Base-by-base conservation (phyloP, 1,139 yeast species). In the Kodamaea sp. region DNA sequence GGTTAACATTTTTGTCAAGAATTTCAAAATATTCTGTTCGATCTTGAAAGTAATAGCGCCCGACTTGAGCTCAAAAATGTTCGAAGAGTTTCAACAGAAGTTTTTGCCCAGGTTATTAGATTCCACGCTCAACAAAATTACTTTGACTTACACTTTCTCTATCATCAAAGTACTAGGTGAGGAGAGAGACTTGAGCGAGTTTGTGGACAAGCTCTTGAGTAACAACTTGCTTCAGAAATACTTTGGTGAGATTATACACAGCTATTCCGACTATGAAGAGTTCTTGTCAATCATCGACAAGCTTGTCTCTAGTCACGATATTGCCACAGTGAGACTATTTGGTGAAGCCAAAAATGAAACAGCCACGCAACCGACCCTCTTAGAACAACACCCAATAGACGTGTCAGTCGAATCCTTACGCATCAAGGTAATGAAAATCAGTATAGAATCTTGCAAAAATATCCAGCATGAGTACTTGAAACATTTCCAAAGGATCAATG, bases 91-190 rank as follows among this genome's bases (percentile, higher is more conserved):
- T 15, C 37, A 41, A 16, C 8, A 15, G 5, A 14, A 25, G 15
- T 29, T 41, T 15, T 25, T 41, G 15, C 21, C 25, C 11, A 22
- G 22, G 10, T 7, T 41, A 2, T 25, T 41, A 7, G 38, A 31
- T 8, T 26, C 35, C 7, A 18, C 21, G 8, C 21, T 18, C 21
- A 18, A 18, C 9, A 18, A 6, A 6, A 18, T 9, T 9, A 18
- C 21, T 9, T 6, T 18, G 8, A 18, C 6, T 18, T 18, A 9
- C 9, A 9, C 9, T 9, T 18, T 18, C 9, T 6, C 6, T 18
- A 18, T 18, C 8, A 9, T 18, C 6, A 9, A 7, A 6, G 9
- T 7, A 7, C 9, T 18, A 9, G 21, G 21, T 9, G 9, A 18
- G 8, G 9, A 18, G 21, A 6, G 9, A 18, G 21, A 9, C 6